phyloP scores from a whole-genome alignment of 345 rosid genomes.

The Odontarrhena argentea region DNA sequence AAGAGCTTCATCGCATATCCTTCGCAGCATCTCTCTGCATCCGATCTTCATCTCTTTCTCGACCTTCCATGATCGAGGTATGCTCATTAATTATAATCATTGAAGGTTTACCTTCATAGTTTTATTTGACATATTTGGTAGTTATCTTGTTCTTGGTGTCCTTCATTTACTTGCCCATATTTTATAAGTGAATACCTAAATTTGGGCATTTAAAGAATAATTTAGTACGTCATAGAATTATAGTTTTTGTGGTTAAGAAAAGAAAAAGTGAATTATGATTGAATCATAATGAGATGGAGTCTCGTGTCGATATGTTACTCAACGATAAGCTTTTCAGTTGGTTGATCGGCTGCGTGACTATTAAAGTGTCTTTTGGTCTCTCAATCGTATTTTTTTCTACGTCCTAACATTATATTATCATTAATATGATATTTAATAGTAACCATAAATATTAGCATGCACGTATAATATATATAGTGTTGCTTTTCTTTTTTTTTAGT shows the following conservation, averaged over 20 bases:
- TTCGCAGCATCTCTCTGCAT: slow-evolving; percentile 89
- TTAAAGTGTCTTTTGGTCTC: slow-evolving; percentile 10
- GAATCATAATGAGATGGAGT: slow-evolving; percentile 22
- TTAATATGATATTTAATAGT: neutral
- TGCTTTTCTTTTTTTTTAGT: neutral
- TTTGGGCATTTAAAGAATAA: slow-evolving; percentile 10
- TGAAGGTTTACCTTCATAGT: slow-evolving; percentile 3
- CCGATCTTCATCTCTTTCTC: slow-evolving; percentile 73
- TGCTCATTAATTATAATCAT: slow-evolving; percentile 9
- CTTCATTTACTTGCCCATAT: slow-evolving; percentile 7
- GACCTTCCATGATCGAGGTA: slow-evolving; percentile 92
- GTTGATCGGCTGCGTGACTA: slow-evolving; percentile 36
- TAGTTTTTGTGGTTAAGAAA: neutral
- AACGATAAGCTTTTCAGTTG: slow-evolving; percentile 35
- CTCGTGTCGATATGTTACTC: slow-evolving; percentile 36
- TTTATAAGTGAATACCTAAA: neutral
- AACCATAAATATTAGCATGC: slow-evolving; percentile 12
- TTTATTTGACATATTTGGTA: slow-evolving; percentile 18
- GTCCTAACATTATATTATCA: neutral
- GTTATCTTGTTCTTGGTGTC: slow-evolving; percentile 13
- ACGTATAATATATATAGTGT: slow-evolving; percentile 1
- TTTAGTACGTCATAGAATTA: neutral
- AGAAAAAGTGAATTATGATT: slow-evolving; percentile 18
- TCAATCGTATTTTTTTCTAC: too few relatives aligned
- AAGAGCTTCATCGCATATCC: slow-evolving; percentile 65